These are phyloP conservation scores for Wickerhamiella alocasiicola DNA, from an alignment of 805 yeast species.

Conservation along the genomic window DNA sequence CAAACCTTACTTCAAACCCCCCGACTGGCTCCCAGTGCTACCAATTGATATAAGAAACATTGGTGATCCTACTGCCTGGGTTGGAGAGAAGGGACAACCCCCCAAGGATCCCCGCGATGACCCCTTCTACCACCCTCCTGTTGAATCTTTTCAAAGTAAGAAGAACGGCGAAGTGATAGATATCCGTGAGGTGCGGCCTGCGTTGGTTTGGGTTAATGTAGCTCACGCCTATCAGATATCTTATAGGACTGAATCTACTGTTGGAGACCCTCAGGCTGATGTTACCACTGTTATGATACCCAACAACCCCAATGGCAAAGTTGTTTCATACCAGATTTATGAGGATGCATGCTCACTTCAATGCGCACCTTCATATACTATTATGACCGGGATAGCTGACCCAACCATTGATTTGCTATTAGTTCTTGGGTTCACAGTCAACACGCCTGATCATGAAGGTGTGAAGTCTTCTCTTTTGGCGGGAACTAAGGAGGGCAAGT, in stretches of 20 bases:
- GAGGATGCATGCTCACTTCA: conserved; percentile 18
- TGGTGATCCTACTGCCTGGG: conserved; percentile 2
- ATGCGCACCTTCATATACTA: conserved; percentile 20
- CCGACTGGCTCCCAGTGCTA: conserved; percentile 17
- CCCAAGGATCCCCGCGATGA: conserved; percentile 14
- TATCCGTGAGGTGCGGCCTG: conserved; percentile 13
- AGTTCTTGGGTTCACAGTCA: conserved; percentile 16
- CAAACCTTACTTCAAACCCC: conserved; percentile 19
- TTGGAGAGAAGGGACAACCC: background rate
- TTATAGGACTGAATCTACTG: conserved; percentile 12
- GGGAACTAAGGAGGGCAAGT: conserved; percentile 20
- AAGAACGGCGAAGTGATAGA: conserved; percentile 14
- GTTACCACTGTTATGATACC: too few relatives aligned
- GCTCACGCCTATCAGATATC: conserved; percentile 12
- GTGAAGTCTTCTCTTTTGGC: conserved; percentile 17
- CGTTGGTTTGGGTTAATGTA: conserved; percentile 12
- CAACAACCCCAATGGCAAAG: background rate
- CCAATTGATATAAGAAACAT: background rate
- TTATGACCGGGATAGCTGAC: conserved; percentile 11
- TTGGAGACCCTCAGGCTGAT: conserved; percentile 9
- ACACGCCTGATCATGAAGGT: conserved; percentile 22
- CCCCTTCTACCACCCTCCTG: conserved; percentile 13
- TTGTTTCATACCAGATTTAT: conserved; percentile 18
- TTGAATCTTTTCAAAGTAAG: conserved; percentile 7
- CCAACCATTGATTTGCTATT: conserved; percentile 15